Conservation (phyloP, 2,329 filamentous ascomycete genomes). For the Cladosporium sp. region DNA sequence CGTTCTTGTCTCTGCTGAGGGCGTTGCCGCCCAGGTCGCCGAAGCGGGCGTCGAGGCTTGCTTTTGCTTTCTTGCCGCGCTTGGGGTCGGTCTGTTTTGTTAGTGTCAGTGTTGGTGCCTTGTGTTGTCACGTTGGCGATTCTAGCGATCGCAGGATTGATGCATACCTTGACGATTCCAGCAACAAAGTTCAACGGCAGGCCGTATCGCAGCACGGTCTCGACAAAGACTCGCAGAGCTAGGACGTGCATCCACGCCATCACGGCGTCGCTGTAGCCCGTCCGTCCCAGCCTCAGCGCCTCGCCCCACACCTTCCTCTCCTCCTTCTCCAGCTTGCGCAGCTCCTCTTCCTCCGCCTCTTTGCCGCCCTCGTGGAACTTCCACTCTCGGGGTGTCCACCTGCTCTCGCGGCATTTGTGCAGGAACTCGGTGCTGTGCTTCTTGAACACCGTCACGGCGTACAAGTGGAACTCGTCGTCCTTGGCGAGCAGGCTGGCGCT, state of each 20-base stretch:
- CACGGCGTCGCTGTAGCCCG: slow-evolving; percentile 93
- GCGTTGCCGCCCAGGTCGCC: slow-evolving; percentile 94
- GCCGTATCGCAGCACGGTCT: slow-evolving; percentile 95
- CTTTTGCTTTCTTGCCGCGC: slow-evolving; percentile 69
- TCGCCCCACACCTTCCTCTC: slow-evolving; percentile 93
- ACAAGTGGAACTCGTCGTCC: slow-evolving; percentile 88
- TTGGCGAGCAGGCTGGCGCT: slow-evolving; percentile 77
- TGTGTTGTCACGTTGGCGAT: not conserved
- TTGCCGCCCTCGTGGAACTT: slow-evolving; percentile 87
- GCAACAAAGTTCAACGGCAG: slow-evolving; percentile 87
- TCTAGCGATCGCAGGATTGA: not conserved
- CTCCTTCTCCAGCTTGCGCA: slow-evolving; percentile 77
- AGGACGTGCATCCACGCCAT: slow-evolving; percentile 96
- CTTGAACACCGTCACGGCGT: slow-evolving; percentile 89
- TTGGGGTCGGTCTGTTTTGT: slow-evolving; percentile 73
- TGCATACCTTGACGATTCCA: slow-evolving; percentile 75
- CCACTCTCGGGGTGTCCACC: slow-evolving; percentile 94
- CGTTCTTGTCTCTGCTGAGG: slow-evolving; percentile 90
- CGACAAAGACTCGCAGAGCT: slow-evolving; percentile 89
- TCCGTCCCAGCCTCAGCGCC: slow-evolving; percentile 79
- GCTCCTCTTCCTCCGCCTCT: slow-evolving; percentile 85
- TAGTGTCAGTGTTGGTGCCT: slow-evolving; percentile 18
- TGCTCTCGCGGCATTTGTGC: slow-evolving; percentile 86
- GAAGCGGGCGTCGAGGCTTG: slow-evolving; percentile 73
- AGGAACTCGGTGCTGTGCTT: slow-evolving; percentile 85